phyloP scores from a whole-genome alignment of 164 flowering plant genomes.

The Houttuynia cordata region DNA sequence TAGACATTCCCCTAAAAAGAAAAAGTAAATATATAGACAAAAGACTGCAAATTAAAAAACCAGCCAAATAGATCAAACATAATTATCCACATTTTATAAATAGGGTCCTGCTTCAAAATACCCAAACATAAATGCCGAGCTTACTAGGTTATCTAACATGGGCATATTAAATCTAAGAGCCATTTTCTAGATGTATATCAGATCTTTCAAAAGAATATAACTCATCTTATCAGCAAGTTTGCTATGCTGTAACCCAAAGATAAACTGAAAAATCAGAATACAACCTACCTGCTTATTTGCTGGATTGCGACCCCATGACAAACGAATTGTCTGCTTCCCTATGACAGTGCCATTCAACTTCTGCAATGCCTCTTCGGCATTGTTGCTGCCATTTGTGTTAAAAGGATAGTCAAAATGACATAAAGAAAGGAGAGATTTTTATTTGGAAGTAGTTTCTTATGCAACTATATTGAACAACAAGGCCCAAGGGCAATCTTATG shows the following conservation, averaged over 20 bases:
- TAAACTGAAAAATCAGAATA: not conserved
- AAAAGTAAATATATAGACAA: too few species aligned
- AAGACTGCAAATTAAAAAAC: too few species aligned
- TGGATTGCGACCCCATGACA: conserved; percentile 96
- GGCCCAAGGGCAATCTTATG: too few species aligned
- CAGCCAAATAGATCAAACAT: not conserved
- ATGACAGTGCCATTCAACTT: conserved; percentile 70
- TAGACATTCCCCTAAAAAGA: too few species aligned
- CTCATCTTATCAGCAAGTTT: too few species aligned
- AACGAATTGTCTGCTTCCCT: conserved; percentile 84
- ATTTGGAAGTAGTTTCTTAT: not conserved
- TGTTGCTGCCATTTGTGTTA: conserved; percentile 25
- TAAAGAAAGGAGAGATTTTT: not conserved
- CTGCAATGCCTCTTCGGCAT: conserved; percentile 84
- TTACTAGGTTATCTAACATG: not conserved
- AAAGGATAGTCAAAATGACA: not conserved
- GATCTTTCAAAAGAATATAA: too few species aligned
- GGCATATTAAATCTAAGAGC: not conserved
- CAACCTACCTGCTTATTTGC: conserved; percentile 71
- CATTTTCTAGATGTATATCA: not conserved
- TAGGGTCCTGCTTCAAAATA: not conserved
- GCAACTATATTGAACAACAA: too few species aligned
- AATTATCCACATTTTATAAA: too few species aligned
- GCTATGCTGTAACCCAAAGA: not conserved
- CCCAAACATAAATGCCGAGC: not conserved